Conservation (phyloP, 2,329 filamentous ascomycete genomes). For the Septoria petroselini region DNA sequence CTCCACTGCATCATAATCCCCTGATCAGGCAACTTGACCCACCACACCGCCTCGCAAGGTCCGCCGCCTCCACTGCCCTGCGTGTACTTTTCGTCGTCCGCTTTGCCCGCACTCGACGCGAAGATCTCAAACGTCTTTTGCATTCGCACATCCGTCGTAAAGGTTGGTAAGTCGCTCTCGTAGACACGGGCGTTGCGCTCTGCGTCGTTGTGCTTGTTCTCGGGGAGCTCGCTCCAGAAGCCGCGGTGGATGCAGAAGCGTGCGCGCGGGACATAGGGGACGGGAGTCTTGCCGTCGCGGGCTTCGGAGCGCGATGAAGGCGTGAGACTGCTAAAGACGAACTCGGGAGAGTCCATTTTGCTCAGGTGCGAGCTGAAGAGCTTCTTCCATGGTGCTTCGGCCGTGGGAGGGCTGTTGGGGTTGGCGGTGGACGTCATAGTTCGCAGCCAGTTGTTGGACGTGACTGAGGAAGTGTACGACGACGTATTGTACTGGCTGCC, state of each 20-base stretch:
- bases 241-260: slow-evolving; percentile 83
- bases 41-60: slow-evolving; percentile 79
- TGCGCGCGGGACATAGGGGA: slow-evolving; percentile 54
- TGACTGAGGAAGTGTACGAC: background rate
- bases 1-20: slow-evolving; percentile 78
- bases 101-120: slow-evolving; percentile 48
- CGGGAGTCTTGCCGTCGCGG: slow-evolving; percentile 36
- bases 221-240: slow-evolving; percentile 71
- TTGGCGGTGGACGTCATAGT: slow-evolving; percentile 48
- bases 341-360: slow-evolving; percentile 50
- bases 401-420: slow-evolving; percentile 35
- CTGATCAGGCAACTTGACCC: slow-evolving; percentile 53
- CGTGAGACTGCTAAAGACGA: slow-evolving; percentile 52
- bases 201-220: slow-evolving; percentile 69
- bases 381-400: slow-evolving; percentile 52
- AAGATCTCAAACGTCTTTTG: slow-evolving; percentile 73
- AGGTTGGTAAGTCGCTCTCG: slow-evolving; percentile 72
- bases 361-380: slow-evolving; percentile 50
- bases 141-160: slow-evolving; percentile 89
- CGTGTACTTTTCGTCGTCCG: slow-evolving; percentile 43
- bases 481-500: slow-evolving; percentile 22
- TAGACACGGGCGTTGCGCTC: slow-evolving; percentile 67
- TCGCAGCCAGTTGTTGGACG: slow-evolving; percentile 20
- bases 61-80: slow-evolving; percentile 61
- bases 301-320: slow-evolving; percentile 29